These are phyloP conservation scores for Solanum paucissectum DNA, from an alignment of 257 asterid genomes.

Conservation along the genomic window DNA sequence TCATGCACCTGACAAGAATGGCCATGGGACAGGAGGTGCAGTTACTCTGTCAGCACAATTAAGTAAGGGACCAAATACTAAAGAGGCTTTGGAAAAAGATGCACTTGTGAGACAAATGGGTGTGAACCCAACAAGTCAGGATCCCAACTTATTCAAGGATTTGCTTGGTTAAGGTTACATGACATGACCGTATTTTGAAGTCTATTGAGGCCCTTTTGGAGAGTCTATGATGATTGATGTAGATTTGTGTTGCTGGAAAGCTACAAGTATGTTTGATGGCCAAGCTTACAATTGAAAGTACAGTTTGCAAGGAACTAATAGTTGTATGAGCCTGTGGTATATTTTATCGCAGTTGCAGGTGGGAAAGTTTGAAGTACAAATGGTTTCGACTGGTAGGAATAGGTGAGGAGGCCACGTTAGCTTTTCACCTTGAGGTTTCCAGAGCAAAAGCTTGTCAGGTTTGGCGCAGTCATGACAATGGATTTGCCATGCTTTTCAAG, in stretches of 20 bases:
- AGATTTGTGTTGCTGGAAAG: background rate
- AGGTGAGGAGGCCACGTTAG: background rate
- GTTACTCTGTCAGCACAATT: constrained; percentile 15
- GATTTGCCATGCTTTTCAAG: background rate
- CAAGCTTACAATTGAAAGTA: background rate
- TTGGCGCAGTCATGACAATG: background rate
- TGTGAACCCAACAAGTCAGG: constrained; percentile 73
- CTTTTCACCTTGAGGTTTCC: background rate
- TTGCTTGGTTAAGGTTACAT: constrained; percentile 48
- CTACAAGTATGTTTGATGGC: background rate
- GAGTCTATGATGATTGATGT: background rate
- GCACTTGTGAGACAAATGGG: constrained; percentile 92
- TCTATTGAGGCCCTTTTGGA: background rate
- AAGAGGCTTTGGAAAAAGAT: constrained; percentile 79
- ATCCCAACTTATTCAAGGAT: constrained; percentile 80
- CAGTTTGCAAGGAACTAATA: background rate
- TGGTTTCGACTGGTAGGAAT: background rate
- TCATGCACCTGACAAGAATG: constrained; percentile 24
- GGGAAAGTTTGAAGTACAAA: background rate
- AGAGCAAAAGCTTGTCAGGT: background rate
- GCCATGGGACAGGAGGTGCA: constrained; percentile 20
- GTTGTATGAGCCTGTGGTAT: background rate
- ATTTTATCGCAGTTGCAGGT: background rate
- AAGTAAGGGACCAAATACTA: constrained; percentile 62
- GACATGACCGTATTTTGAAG: background rate